Evolutionary conservation across 1,139 yeast genomes (phyloP), one percentile per base, ranked within the genome.

Genomic region (Tardiomyces depauwii): DNA sequence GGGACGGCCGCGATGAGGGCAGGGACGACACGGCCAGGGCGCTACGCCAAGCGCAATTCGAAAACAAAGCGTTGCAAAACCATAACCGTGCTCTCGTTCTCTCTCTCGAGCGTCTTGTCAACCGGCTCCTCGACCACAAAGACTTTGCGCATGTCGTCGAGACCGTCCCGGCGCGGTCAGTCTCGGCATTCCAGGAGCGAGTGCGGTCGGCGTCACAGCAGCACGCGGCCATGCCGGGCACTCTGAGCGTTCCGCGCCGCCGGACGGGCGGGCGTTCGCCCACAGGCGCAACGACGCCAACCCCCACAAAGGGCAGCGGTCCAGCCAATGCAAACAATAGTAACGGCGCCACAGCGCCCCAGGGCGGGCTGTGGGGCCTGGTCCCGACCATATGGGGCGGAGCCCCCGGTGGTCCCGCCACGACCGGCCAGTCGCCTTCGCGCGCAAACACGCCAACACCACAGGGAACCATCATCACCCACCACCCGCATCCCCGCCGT

Each of bases 71-170:
- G 3, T 54, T 61, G 18, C 50, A 49, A 18, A 59, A 62, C 51
- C 58, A 63, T 47, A 62, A 61, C 51, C 47, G 50, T 14, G 65
- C 66, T 3, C 54, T 63, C 39, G 55, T 53, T 40, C 44, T 52
- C 36, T 56, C 65, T 5, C 50, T 64, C 18, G 66, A 65, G 49
- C 53, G 65, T 9, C 55, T 65, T 2, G 66, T 65, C 3, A 56
- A 58, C 38, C 58, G 67, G 6, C 55, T 64, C 42, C 55, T 65
- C 12, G 64, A 59, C 42, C 58, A 54, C 48, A 47, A 53, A 39
- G 60, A 57, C 42, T 64, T 64, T 49, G 60, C 60, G 42, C 48
- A 49, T 13, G 56, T 55, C 2, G 59, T 64, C 2, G 61, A 62
- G 41, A 45, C 57, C 9, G 51, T 61, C 1, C 50, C 57, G 19